Evolutionary conservation across 1,139 yeast genomes (phyloP).

Genomic region (Diutina neorugosa): DNA sequence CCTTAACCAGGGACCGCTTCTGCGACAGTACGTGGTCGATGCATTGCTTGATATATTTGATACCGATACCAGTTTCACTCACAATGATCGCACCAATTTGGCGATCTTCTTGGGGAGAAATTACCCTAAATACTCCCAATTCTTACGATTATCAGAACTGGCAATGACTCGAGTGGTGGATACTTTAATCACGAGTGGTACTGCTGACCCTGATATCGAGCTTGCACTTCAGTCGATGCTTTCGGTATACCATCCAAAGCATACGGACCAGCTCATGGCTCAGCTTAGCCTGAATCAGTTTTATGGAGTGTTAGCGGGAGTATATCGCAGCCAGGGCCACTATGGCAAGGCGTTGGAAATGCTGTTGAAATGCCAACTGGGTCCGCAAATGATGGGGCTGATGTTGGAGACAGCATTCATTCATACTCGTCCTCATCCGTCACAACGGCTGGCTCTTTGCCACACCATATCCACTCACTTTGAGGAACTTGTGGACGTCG

Average conservation of each 20-base stretch:
- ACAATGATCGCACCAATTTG: slow-evolving; percentile 28
- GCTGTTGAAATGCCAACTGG: slow-evolving; percentile 16
- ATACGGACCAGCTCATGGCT: slow-evolving; percentile 34
- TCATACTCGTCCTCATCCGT: slow-evolving; percentile 13
- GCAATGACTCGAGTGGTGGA: slow-evolving; percentile 21
- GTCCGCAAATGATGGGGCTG: slow-evolving; percentile 6
- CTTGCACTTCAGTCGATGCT: slow-evolving; percentile 59
- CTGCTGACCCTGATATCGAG: slow-evolving; percentile 46
- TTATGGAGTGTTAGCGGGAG: slow-evolving; percentile 42
- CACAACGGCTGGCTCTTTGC: slow-evolving; percentile 23
- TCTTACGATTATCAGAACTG: slow-evolving; percentile 52
- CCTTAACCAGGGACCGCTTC: slow-evolving; percentile 38
- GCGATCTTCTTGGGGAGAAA: slow-evolving; percentile 66
- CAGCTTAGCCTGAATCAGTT: slow-evolving; percentile 42
- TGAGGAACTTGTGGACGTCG: slow-evolving; percentile 19
- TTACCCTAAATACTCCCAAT: slow-evolving; percentile 71
- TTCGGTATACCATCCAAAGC: slow-evolving; percentile 47
- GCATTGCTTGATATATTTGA: slow-evolving; percentile 45
- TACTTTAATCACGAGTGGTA: slow-evolving; percentile 32
- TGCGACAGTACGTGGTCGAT: slow-evolving; percentile 57
- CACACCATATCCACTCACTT: slow-evolving; percentile 26
- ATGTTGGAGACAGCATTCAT: slow-evolving; percentile 30
- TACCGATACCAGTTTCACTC: slow-evolving; percentile 18
- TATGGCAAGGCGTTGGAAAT: slow-evolving; percentile 36
- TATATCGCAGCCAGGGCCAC: slow-evolving; percentile 43